Conservation (phyloP, 1,284 basidiomycete genomes). For the Mrakiaceae sp. region DNA sequence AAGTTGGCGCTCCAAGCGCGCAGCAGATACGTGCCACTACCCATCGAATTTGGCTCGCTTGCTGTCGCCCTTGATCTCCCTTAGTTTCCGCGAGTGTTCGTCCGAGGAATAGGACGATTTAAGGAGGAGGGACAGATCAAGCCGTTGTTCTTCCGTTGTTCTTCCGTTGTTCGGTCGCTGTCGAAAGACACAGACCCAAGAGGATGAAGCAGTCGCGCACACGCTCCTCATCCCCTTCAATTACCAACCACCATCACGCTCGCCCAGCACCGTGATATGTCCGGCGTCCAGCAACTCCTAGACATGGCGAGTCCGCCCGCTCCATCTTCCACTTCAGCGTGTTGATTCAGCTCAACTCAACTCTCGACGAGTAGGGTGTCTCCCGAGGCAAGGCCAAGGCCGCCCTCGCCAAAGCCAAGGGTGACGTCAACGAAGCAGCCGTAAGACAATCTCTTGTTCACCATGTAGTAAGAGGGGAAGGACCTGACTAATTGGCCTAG, state of each 20-base stretch:
- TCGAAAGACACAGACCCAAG: no score
- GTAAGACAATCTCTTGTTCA: constrained; percentile 46
- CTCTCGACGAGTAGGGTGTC: constrained; percentile 49
- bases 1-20: no score
- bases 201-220: no score
- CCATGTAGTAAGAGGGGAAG: background rate
- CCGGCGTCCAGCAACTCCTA: no score
- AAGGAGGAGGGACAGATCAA: no score
- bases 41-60: background rate
- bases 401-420: constrained; percentile 58
- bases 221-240: background rate
- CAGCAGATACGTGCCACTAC: no score
- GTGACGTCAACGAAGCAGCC: constrained; percentile 78
- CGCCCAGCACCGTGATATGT: background rate
- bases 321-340: background rate
- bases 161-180: no score
- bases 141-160: no score
- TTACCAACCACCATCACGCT: background rate
- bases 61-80: background rate
- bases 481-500: background rate
- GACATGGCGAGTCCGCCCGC: background rate
- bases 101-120: background rate
- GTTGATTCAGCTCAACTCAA: background rate
- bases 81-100: background rate
- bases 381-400: constrained; percentile 61